Evolutionary conservation across 2,329 filamentous ascomycete genomes (phyloP).

Genomic region (Trematosphaeria pertusa): DNA sequence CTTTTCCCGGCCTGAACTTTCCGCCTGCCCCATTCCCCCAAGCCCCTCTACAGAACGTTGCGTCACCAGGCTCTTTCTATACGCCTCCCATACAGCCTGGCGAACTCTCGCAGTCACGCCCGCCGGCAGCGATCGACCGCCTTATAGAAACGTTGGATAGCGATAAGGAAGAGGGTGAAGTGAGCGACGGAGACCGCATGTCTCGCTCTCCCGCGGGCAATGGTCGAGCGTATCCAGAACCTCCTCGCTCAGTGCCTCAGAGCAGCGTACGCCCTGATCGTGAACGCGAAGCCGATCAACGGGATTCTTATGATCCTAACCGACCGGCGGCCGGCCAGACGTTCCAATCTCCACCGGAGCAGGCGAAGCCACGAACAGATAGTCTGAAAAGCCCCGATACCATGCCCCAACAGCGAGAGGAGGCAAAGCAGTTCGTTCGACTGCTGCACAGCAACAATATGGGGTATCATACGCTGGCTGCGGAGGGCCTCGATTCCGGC

Average conservation of each 20-base stretch:
- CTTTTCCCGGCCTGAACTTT: conserved; percentile 24
- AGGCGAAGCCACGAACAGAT: conserved; percentile 13
- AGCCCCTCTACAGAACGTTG: conserved; percentile 22
- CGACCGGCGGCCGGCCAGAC: conserved; percentile 25
- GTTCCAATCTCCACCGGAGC: conserved; percentile 7
- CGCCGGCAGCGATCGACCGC: too few relatives aligned
- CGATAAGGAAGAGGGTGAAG: conserved; percentile 75
- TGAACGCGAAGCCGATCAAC: conserved; percentile 6
- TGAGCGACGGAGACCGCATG: conserved; percentile 64
- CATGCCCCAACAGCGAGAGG: conserved; percentile 35
- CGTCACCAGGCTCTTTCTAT: too few relatives aligned
- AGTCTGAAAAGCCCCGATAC: not conserved
- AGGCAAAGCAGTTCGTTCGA: conserved; percentile 46
- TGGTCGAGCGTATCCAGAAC: conserved; percentile 13
- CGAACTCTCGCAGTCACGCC: too few relatives aligned
- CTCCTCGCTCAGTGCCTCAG: conserved; percentile 35
- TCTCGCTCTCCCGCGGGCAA: conserved; percentile 20
- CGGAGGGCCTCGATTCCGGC: conserved; percentile 35
- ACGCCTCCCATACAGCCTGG: too few relatives aligned
- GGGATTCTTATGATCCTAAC: conserved; percentile 26
- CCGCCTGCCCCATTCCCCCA: conserved; percentile 29
- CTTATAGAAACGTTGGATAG: conserved; percentile 44
- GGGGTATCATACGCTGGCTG: conserved; percentile 71
- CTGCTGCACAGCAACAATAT: conserved; percentile 66
- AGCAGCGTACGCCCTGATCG: not conserved